Evolutionary conservation across 2,329 filamentous ascomycete species (phyloP), one percentile per base, ranked within the genome.

Genomic region (Cryphonectria parasitica): DNA sequence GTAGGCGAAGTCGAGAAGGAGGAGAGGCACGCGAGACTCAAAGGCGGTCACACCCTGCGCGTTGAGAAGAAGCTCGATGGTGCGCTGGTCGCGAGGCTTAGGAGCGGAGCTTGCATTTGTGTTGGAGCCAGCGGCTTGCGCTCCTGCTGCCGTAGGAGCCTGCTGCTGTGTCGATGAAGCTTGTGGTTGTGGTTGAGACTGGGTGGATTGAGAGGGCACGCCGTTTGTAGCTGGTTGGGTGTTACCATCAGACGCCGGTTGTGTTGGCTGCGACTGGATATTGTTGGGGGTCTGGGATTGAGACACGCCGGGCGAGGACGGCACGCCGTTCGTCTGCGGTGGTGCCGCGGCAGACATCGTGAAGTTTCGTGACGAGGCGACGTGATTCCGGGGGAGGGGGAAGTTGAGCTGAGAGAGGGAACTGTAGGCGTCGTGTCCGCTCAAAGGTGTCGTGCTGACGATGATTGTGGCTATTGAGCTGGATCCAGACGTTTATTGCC

Each of bases 1-100:
- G 86, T 96, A 96, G 64, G 93, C 92, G 78, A 95, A 95, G 83
- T 96, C 93, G 79, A 96, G 90, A 64, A 96, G 89, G 71, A 95
- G 89, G 0, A 95, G 87, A 0, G 93, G 93, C 1, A 96, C 92
- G 76, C 93, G 92, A 79, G 92, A 89, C 79, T 95, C 92, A 84
- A 94, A 96, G 56, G 90, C 86, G 5, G 91, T 90, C 13, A 95
- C 92, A 77, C 92, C 92, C 76, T 94, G 91, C 10, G 91, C 91
- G 28, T 90, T 91, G 64, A 96, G 89, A 66, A 96, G 88, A 25
- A 95, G 88, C 82, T 95, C 92, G 76, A 96, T 89, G 19, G 94
- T 89, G 76, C 92, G 90, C 22, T 91, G 89, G 80, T 96, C 93
- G 81, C 92, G 91, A 0, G 93, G 93, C 4, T 91, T 89, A 66